A percentile compares a stretch with the other conserved stretches of the same genome.
phyloP scores from a whole-genome alignment of 306 rosid species.

The Dalbergia cochinchinensis region DNA sequence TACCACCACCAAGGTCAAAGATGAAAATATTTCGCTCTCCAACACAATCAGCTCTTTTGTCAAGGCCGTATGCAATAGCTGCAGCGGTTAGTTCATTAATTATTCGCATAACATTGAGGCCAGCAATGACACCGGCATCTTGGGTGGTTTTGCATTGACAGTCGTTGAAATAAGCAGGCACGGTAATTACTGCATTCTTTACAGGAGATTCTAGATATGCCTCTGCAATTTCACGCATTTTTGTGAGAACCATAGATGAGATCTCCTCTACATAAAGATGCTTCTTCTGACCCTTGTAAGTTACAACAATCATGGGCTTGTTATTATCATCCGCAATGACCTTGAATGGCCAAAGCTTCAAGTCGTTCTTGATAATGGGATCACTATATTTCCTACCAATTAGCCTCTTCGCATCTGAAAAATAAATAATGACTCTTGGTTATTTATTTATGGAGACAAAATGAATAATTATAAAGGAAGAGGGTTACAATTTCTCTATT shows the following conservation, averaged over 20 bases:
- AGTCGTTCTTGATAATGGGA: conserved; percentile 56
- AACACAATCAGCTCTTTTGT: not conserved
- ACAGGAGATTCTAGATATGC: conserved; percentile 49
- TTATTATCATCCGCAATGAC: conserved; percentile 41
- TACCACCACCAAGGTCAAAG: conserved; percentile 40
- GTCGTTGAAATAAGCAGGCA: conserved; percentile 41
- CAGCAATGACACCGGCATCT: conserved; percentile 34
- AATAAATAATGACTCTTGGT: not conserved
- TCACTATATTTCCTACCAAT: conserved; percentile 67
- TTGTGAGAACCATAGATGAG: conserved; percentile 62
- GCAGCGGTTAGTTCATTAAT: conserved; percentile 40
- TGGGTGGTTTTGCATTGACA: conserved; percentile 35
- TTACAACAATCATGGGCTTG: conserved; percentile 57
- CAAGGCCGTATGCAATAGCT: conserved; percentile 26
- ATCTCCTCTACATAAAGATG: conserved; percentile 56
- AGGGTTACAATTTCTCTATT: no score
- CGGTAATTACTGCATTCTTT: conserved; percentile 20
- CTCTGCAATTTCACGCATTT: conserved; percentile 73
- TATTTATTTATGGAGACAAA: no score
- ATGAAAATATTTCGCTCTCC: conserved; percentile 13
- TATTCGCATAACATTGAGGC: conserved; percentile 32
- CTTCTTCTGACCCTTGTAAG: conserved; percentile 44
- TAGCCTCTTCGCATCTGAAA: conserved; percentile 64
- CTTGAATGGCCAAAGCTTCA: conserved; percentile 63
- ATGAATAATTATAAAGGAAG: no score